Conservation (phyloP, 2,329 filamentous ascomycete genomes). For the Ophiocordyceps camponoti-saundersi region DNA sequence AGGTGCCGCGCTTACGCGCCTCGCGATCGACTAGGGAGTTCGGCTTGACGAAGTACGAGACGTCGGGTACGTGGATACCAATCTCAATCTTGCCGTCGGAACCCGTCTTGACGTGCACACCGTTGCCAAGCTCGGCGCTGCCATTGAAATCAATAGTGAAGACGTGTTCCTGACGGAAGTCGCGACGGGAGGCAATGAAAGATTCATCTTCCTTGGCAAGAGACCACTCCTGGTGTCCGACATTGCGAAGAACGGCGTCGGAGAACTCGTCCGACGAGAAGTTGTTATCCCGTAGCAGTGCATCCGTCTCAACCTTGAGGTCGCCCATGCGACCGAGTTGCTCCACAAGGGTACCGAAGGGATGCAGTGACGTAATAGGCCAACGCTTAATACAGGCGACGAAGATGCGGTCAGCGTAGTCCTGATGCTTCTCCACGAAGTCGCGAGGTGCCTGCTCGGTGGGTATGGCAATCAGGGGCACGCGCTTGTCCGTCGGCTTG, state of each 20-base stretch:
- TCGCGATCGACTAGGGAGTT: conserved; percentile 93
- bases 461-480: conserved; percentile 92
- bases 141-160: conserved; percentile 91
- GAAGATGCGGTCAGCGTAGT: conserved; percentile 95
- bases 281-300: conserved; percentile 93
- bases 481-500: conserved; percentile 97
- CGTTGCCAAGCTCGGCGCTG: conserved; percentile 76
- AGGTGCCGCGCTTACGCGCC: conserved; percentile 93
- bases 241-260: conserved; percentile 84
- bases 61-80: conserved; percentile 86
- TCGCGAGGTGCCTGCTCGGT: conserved; percentile 95
- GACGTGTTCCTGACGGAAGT: conserved; percentile 74
- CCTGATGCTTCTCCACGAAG: conserved; percentile 96
- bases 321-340: conserved; percentile 96
- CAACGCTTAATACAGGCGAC: conserved; percentile 98
- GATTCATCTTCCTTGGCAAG: conserved; percentile 68
- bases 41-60: conserved; percentile 91
- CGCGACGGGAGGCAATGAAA: conserved; percentile 56
- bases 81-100: conserved; percentile 80
- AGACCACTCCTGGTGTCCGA: conserved; percentile 85
- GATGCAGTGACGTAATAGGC: conserved; percentile 98
- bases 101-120: conserved; percentile 76
- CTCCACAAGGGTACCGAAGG: conserved; percentile 93
- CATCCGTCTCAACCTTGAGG: conserved; percentile 93
- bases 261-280: conserved; percentile 96